Evolutionary conservation across 495 filamentous ascomycete species (phyloP), one percentile per base, ranked within the genome.

Genomic region (Aspergillus heteromorphus): DNA sequence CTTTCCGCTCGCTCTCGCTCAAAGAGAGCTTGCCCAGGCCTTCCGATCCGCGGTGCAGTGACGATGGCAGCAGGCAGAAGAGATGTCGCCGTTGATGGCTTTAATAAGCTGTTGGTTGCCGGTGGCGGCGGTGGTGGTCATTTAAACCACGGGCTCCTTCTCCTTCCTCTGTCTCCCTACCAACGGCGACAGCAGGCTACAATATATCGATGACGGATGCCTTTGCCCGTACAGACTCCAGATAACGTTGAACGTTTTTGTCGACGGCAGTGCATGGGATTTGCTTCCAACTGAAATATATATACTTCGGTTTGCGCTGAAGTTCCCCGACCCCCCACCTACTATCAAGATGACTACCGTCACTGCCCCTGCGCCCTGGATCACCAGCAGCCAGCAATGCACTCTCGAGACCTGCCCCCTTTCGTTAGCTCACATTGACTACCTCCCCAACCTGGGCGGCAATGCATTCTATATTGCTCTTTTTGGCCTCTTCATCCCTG

Each of bases 341-440:
- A n/a, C n/a, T 38, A 1, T 14, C 34, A 38, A 13, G 10, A 38
- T 38, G 34, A 38, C 34, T 1, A 38, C 34, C 34, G 34, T 38
- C 34, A 38, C 34, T 5, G 34, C 34, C 34, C 34, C 34, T 13
- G 34, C 34, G 11, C 34, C 34, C 34, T 38, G 34, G 34, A 38
- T 38, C 34, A 38, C 34, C 34, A 38, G 34, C 34, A 38, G 34
- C 13, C 34, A 38, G n/a, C 34, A 38, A n/a, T 70, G 65, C 63
- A 70, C 65, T 11, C 30, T 68, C 40, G 52, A 59, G 17, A 68
- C 59, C 14, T 70, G 67, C 54, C 53, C 53, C 11, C 34, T 68
- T 9, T 40, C 55, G 6, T 49, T 54, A n/a, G 64, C 59, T 3
- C 53, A 63, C 18, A 21, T 66, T 23, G 18, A 51, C 56, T 69